Evolutionary conservation across 495 filamentous ascomycete species (phyloP).

Genomic region (Tuber indicum): DNA sequence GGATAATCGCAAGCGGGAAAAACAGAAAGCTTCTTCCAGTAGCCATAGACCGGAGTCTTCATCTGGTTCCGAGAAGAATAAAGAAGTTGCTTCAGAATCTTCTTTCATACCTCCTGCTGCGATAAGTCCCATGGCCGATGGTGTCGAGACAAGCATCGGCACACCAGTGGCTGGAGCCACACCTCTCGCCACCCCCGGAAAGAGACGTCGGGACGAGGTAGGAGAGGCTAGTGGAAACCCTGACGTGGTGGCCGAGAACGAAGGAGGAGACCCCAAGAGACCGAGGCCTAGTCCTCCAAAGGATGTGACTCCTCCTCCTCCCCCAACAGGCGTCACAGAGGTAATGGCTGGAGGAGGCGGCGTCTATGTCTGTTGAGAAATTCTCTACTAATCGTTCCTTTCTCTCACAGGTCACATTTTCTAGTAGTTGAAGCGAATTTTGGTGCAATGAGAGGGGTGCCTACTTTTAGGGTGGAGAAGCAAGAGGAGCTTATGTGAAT

Average conservation of each 20-base stretch:
- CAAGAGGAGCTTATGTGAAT: conserved; percentile 12
- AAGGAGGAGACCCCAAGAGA: conserved; percentile 30
- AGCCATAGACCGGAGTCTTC: neutral
- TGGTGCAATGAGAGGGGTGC: conserved; percentile 1
- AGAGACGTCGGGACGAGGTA: conserved; percentile 21
- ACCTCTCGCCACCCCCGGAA: conserved; percentile 23
- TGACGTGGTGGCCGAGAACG: conserved; percentile 17
- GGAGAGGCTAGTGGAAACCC: conserved; percentile 9
- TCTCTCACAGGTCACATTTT: neutral
- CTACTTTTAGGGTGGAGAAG: neutral
- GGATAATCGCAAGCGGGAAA: conserved; percentile 15
- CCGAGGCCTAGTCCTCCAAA: conserved; percentile 28
- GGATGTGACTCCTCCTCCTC: conserved; percentile 26
- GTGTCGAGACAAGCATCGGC: conserved; percentile 17
- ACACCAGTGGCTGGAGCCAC: conserved; percentile 9
- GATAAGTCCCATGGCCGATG: conserved; percentile 7
- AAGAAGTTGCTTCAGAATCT: conserved; percentile 16
- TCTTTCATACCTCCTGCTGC: conserved; percentile 5
- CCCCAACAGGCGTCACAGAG: conserved; percentile 27
- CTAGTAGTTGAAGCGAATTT: neutral
- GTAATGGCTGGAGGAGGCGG: conserved; percentile 32
- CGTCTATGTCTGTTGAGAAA: conserved; percentile 31
- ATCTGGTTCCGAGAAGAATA: conserved; percentile 18
- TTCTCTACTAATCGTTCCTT: conserved; percentile 3
- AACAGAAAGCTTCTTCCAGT: conserved; percentile 16